Conservation (phyloP, 768 basidiomycete genomes). For the Rhodosporidiobolus sp. region DNA sequence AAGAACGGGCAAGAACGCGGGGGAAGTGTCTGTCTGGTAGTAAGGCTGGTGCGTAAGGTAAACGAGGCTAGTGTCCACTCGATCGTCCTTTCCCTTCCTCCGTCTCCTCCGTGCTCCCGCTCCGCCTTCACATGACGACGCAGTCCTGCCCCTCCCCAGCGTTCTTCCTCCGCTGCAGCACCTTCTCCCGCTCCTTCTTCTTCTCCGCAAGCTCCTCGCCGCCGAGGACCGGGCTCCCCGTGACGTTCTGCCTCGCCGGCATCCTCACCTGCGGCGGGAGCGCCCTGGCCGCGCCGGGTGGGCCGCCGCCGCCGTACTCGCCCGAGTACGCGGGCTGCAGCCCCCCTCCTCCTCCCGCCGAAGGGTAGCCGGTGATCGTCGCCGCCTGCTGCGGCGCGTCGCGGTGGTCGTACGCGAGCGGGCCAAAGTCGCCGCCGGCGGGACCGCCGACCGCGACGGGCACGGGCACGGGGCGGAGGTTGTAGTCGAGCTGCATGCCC, state of each 20-base stretch:
- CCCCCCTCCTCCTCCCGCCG: not conserved
- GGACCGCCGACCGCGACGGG: no score
- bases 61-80: not conserved
- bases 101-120: not conserved
- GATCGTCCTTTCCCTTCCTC: no score
- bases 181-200: conserved; percentile 25
- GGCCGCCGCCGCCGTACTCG: not conserved
- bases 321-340: not conserved
- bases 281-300: not conserved
- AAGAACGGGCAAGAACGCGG: not conserved
- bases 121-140: conserved; percentile 65
- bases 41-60: not conserved
- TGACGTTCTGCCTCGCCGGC: conserved; percentile 24
- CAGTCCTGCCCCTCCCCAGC: conserved; percentile 74
- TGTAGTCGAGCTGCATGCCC: conserved; percentile 13
- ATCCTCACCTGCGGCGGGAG: conserved; percentile 52
- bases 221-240: conserved; percentile 3
- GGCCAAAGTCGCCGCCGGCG: conserved; percentile 11
- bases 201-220: conserved; percentile 5
- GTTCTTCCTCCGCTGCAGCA: conserved; percentile 31
- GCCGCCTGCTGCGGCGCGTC: not conserved
- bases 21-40: not conserved
- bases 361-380: not conserved
- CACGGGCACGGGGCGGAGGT: conserved; percentile 5
- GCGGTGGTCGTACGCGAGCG: conserved; percentile 36